A percentile compares a stretch with the other conserved stretches of the same genome.
phyloP scores from a whole-genome alignment of 192 early-diverging fungal genomes.

The Coemansia sp. region DNA sequence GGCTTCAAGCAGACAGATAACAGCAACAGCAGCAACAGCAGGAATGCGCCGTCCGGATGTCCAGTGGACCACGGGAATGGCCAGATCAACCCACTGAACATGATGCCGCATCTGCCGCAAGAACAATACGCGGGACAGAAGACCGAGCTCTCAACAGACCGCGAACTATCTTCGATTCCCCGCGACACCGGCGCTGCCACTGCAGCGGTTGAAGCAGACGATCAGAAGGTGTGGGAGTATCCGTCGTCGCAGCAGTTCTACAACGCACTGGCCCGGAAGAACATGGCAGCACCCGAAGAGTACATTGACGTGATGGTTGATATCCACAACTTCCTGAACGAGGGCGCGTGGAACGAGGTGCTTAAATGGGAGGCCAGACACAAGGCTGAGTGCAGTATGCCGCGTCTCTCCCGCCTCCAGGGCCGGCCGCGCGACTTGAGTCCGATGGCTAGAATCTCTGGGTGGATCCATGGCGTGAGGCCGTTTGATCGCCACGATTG shows the following conservation, averaged over 20 bases:
- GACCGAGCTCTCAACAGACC: slow-evolving; percentile 73
- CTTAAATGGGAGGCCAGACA: slow-evolving; percentile 81
- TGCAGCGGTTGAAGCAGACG: slow-evolving; percentile 8
- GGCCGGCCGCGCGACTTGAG: slow-evolving; percentile 79
- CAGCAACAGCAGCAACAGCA: neutral
- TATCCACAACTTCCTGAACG: slow-evolving; percentile 98
- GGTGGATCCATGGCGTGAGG: slow-evolving; percentile 64
- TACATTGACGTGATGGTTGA: slow-evolving; percentile 90
- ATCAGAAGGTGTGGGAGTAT: slow-evolving; percentile 71
- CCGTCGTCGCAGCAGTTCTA: slow-evolving; percentile 91
- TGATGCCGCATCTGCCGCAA: slow-evolving; percentile 84
- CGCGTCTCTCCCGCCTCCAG: slow-evolving; percentile 77
- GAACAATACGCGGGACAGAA: slow-evolving; percentile 64
- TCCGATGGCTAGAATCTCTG: slow-evolving; percentile 63
- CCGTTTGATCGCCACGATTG: slow-evolving; percentile 99
- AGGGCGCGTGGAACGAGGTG: slow-evolving; percentile 92
- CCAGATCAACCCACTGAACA: slow-evolving; percentile 81
- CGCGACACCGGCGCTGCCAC: slow-evolving; percentile 15
- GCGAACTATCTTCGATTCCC: slow-evolving; percentile 77
- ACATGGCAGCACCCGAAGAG: slow-evolving; percentile 81
- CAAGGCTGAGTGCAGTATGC: slow-evolving; percentile 56
- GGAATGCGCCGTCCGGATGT: slow-evolving; percentile 29
- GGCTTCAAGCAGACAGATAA: neutral
- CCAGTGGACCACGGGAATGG: slow-evolving; percentile 57
- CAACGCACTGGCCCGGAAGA: slow-evolving; percentile 81